phyloP scores from a whole-genome alignment of 306 rosid species.

The Erythrophleum fordii region DNA sequence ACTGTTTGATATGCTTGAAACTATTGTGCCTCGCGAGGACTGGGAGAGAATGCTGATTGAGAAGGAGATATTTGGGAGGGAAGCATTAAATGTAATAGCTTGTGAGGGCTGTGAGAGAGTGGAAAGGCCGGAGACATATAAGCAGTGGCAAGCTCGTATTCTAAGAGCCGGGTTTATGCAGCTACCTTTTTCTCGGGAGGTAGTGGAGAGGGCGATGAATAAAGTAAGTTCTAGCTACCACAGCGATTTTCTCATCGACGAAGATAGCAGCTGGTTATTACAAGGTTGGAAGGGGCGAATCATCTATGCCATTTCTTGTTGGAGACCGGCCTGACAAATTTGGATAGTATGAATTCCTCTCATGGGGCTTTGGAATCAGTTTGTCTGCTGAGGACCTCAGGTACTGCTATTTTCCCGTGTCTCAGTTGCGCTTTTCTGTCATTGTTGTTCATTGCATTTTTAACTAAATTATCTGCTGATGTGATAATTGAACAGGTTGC shows the following conservation, averaged over 20 bases:
- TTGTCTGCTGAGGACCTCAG: constrained; percentile 34
- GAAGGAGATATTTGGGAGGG: constrained; percentile 85
- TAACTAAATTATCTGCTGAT: not conserved
- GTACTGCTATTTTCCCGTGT: constrained; percentile 32
- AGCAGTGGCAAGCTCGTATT: constrained; percentile 91
- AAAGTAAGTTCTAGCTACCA: constrained; percentile 71
- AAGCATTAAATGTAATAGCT: constrained; percentile 90
- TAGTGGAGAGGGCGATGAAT: constrained; percentile 53
- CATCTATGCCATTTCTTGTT: constrained; percentile 72
- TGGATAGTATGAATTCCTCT: constrained; percentile 13
- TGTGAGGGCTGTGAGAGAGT: constrained; percentile 97
- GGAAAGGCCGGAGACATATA: constrained; percentile 95
- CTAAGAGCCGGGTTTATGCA: constrained; percentile 83
- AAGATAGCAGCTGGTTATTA: constrained; percentile 82
- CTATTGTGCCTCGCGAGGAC: constrained; percentile 85
- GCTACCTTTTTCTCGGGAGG: constrained; percentile 44
- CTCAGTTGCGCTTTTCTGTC: not conserved
- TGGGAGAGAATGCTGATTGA: constrained; percentile 88
- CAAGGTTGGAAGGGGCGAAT: constrained; percentile 99
- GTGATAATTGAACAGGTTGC: constrained; percentile 7
- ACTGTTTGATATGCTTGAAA: constrained; percentile 90
- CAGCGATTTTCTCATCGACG: constrained; percentile 84
- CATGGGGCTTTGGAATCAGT: constrained; percentile 29
- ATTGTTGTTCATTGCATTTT: constrained; percentile 14
- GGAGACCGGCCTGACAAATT: constrained; percentile 67